Conservation (phyloP, 306 rosid species). For the Gillenia trifoliata region DNA sequence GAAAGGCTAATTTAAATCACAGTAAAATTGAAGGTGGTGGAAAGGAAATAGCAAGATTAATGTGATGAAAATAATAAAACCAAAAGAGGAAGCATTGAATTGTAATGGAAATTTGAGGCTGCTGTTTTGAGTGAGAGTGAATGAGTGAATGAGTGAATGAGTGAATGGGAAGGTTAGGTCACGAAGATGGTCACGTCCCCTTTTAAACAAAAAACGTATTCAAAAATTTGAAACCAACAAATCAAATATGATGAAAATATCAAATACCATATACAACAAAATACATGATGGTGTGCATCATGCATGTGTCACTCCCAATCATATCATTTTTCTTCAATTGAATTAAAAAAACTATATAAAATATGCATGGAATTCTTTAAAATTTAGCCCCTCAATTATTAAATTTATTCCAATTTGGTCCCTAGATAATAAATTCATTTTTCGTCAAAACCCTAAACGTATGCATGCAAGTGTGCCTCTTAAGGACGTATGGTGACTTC, state of each 20-base stretch:
- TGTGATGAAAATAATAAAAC: conserved; percentile 15
- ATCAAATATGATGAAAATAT: background rate
- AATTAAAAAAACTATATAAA: background rate
- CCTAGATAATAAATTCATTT: too few species aligned
- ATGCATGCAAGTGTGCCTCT: too few species aligned
- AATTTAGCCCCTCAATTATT: too few species aligned
- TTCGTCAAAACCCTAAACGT: too few species aligned
- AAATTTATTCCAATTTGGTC: too few species aligned
- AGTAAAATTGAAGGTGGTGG: conserved; percentile 2
- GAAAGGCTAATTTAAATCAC: background rate
- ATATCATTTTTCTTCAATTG: background rate
- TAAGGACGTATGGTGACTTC: too few species aligned
- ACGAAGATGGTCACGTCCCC: conserved; percentile 54
- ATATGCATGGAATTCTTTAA: too few species aligned
- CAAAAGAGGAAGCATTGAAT: conserved; percentile 35
- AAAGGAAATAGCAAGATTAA: conserved; percentile 2
- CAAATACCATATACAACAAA: background rate
- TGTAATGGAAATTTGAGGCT: conserved; percentile 19
- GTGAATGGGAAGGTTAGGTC: conserved; percentile 37
- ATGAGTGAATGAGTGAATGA: background rate
- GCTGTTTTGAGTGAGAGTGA: background rate
- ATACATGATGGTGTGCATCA: background rate
- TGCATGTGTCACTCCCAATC: background rate
- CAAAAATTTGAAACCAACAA: background rate
- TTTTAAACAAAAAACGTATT: conserved; percentile 11